phyloP scores from a whole-genome alignment of 257 asterid genomes.

The Lithospermum erythrorhizon region DNA sequence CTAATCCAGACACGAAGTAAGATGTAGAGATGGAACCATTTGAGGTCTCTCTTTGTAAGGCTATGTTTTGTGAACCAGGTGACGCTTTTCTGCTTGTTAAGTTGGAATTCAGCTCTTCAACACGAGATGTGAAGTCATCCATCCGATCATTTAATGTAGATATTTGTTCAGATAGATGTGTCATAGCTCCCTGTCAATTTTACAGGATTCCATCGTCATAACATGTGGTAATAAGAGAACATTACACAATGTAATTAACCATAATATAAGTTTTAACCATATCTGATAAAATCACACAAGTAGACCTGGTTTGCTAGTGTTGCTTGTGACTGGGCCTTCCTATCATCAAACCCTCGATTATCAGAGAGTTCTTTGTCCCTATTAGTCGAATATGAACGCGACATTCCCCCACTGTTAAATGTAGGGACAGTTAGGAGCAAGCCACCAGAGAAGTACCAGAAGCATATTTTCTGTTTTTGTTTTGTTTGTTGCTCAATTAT shows the following conservation, averaged over 20 bases:
- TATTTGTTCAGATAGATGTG: conserved; percentile 78
- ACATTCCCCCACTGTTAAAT: conserved; percentile 45
- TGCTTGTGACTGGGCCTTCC: conserved; percentile 35
- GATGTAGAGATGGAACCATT: conserved; percentile 85
- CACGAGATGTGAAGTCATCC: conserved; percentile 71
- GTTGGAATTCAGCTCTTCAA: conserved; percentile 76
- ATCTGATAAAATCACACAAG: background rate
- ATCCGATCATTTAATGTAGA: conserved; percentile 69
- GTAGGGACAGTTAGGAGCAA: background rate
- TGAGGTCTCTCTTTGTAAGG: conserved; percentile 45
- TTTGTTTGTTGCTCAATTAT: too few relatives aligned
- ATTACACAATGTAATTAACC: background rate
- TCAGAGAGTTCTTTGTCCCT: conserved; percentile 45
- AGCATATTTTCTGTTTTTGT: background rate
- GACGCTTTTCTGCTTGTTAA: conserved; percentile 34
- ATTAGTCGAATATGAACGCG: conserved; percentile 70
- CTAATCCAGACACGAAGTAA: conserved; percentile 66
- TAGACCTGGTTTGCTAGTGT: conserved; percentile 43
- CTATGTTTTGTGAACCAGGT: conserved; percentile 41
- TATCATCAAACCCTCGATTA: conserved; percentile 39
- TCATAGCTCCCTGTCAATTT: conserved; percentile 41
- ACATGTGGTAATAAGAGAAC: background rate
- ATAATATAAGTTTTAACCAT: background rate
- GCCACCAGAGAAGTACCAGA: background rate
- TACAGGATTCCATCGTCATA: background rate